Evolutionary conservation across 169 alveolate genomes (phyloP).

Genomic region (Besnoitia besnoiti): DNA sequence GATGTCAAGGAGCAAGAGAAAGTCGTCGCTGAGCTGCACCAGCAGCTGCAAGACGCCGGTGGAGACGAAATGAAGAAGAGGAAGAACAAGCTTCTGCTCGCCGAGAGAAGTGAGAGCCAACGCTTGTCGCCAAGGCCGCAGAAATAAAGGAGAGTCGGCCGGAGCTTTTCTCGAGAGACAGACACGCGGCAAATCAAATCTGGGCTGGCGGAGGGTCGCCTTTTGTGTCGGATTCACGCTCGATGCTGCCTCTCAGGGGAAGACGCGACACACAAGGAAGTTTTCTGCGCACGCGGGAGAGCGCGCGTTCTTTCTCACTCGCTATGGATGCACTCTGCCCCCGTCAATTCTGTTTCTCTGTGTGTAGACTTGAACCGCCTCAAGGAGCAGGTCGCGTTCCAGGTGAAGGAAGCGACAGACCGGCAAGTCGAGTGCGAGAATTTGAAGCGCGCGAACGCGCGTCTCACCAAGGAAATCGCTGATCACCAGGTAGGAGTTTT

Average conservation of each 20-base stretch:
- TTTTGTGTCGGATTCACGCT: neutral
- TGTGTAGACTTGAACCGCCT: constrained; percentile 12
- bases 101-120: constrained; percentile 7
- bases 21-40: neutral
- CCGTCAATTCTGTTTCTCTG: no score
- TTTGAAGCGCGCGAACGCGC: neutral
- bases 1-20: constrained; percentile 17
- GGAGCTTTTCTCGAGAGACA: no score
- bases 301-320: no score
- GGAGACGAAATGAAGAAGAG: constrained; percentile 40
- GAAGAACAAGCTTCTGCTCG: constrained; percentile 3
- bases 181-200: no score
- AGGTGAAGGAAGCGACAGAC: constrained; percentile 15
- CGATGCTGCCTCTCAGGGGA: neutral
- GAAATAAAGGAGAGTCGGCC: no score
- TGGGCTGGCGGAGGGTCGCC: neutral
- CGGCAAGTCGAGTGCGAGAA: neutral
- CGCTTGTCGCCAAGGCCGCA: neutral
- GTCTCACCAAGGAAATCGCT: neutral
- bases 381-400: neutral
- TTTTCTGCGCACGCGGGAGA: no score
- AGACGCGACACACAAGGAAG: no score
- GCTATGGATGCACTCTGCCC: no score
- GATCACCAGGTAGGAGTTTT: neutral
- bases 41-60: constrained; percentile 39